Evolutionary conservation across 2,329 filamentous ascomycete species (phyloP).

Genomic region (Claviceps capensis): DNA sequence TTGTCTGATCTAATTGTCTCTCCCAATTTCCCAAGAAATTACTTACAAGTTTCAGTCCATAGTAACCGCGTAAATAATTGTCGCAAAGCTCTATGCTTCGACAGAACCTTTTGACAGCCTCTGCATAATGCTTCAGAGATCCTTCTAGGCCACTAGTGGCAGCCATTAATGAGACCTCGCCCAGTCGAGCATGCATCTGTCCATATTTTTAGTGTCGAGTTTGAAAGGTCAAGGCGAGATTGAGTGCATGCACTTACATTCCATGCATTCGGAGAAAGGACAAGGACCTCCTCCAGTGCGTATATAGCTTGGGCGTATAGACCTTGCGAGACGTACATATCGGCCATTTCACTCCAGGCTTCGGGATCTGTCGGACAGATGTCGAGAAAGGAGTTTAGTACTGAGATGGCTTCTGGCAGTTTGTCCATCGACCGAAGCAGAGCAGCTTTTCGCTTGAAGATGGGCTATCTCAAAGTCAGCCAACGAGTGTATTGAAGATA

Average conservation of each 20-base stretch:
- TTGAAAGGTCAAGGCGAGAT: background rate
- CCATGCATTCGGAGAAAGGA: slow-evolving; percentile 86
- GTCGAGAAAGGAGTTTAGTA: slow-evolving; percentile 63
- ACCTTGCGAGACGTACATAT: slow-evolving; percentile 71
- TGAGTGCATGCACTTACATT: slow-evolving; percentile 48
- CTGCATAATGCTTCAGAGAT: slow-evolving; percentile 43
- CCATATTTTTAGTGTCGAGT: slow-evolving; percentile 9
- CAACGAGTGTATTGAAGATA: too few relatives aligned
- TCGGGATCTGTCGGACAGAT: slow-evolving; percentile 82
- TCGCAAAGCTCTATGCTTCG: slow-evolving; percentile 89
- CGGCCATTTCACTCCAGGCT: slow-evolving; percentile 82
- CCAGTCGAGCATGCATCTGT: slow-evolving; percentile 74
- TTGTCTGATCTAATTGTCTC: background rate
- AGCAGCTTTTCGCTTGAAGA: slow-evolving; percentile 73
- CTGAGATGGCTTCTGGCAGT: slow-evolving; percentile 56
- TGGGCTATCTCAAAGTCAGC: slow-evolving; percentile 41
- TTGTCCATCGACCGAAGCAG: slow-evolving; percentile 63
- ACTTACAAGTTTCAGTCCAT: slow-evolving; percentile 70
- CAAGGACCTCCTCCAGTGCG: slow-evolving; percentile 77
- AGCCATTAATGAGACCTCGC: slow-evolving; percentile 68
- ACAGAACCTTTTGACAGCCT: slow-evolving; percentile 73
- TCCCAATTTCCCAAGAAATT: too few relatives aligned
- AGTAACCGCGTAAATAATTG: slow-evolving; percentile 82
- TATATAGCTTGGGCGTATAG: slow-evolving; percentile 74
- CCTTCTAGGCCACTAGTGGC: slow-evolving; percentile 30